Evolutionary conservation across 1,284 basidiomycete genomes (phyloP).

Genomic region (Agaricales sp.): DNA sequence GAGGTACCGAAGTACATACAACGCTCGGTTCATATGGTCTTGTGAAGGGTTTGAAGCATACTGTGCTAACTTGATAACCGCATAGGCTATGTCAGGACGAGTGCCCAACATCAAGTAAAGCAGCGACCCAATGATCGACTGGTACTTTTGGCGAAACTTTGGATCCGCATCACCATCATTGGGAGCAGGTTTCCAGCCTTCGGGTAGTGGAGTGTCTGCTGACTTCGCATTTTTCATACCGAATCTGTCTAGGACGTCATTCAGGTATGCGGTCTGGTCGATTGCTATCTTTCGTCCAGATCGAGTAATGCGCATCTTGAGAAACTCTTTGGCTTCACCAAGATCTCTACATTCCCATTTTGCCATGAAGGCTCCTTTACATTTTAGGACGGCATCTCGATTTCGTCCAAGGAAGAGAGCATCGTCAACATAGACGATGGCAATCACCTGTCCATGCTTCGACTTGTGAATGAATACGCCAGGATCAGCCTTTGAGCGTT

Average conservation of each 20-base stretch:
- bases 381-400: not conserved
- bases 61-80: conserved; percentile 7
- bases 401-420: conserved; percentile 11
- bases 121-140: conserved; percentile 14
- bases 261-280: conserved; percentile 7
- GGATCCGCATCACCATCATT: conserved; percentile 4
- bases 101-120: conserved; percentile 16
- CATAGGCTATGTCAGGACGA: conserved; percentile 14
- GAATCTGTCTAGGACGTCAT: conserved; percentile 6
- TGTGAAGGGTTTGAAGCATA: conserved; percentile 13
- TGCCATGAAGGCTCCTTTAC: conserved; percentile 11
- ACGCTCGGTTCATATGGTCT: conserved; percentile 13
- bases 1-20: conserved; percentile 17
- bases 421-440: conserved; percentile 16
- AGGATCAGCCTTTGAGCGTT: conserved; percentile 12
- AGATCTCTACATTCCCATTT: conserved; percentile 18
- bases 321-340: conserved; percentile 14
- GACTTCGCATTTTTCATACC: conserved; percentile 5
- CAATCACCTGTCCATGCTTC: conserved; percentile 10
- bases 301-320: conserved; percentile 14
- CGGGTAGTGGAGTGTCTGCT: conserved; percentile 8
- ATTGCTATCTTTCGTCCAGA: not conserved
- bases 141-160: conserved; percentile 8
- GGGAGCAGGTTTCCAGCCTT: conserved; percentile 3
- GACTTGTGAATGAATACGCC: conserved; percentile 14